Evolutionary conservation across 2,329 filamentous ascomycete species (phyloP), one percentile per base, ranked within the genome.

Genomic region (Hypocreales sp.): DNA sequence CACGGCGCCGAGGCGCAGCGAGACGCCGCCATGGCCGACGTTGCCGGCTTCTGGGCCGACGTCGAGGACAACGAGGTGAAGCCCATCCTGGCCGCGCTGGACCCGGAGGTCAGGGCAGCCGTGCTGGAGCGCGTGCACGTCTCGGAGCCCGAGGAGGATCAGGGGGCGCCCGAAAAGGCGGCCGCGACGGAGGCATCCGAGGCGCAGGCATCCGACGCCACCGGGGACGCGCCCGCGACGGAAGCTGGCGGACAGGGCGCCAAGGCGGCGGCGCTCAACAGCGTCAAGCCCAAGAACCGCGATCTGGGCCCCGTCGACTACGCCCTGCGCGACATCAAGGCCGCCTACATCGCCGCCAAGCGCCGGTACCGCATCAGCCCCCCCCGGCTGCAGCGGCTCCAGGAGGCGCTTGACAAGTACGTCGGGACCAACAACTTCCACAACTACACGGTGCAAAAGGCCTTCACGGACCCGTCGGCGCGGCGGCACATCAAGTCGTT

Each of bases 401-500:
- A 92, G 49, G 65, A 71, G 19, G 74, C 75, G 0, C 66, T 98
- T 8, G 55, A 72, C 41, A 61, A 67, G 37, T 98, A 90, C 53
- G 55, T 78, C 8, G 90, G 90, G 36, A 94, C 86, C 4, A 68
- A 67, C 43, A 93, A 92, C 59, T 98, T 78, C 61, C 86, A 94
- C 67, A 98, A 98, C 64, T 98, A 92, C 61, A 98, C 90, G 3
- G 73, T 98, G 31, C 79, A 90, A 40, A 98, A 95, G 57, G 62
- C 69, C 1, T 74, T 67, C 56, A 67, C 59, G 20, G 90, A 98
- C 46, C 70, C 84, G 0, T 92, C 83, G 0, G 74, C 84, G 9
- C 90, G 87, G 53, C 74, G 90, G 5, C 74, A 80, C 46, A 98
- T 98, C 61, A 90, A 86, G 50, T 90, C 81, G 3, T 98, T 98